Evolutionary conservation across 2,329 filamentous ascomycete species (phyloP), one percentile per base, ranked within the genome.

Genomic region (Coniella lustricola): DNA sequence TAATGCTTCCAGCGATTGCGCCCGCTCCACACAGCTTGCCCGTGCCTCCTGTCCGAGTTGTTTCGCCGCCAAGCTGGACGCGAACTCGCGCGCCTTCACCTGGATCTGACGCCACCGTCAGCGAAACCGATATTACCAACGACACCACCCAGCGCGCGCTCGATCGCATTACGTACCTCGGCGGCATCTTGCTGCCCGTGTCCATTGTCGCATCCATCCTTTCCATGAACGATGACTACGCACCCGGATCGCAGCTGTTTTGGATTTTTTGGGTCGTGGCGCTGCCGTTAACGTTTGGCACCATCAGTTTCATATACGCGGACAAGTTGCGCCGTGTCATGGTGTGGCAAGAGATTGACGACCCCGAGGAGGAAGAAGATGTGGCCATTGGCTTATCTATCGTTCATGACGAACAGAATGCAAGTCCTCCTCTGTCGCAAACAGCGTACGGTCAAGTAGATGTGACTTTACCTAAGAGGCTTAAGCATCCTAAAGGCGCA

Each of bases 241-340:
- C 66, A 0, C 72, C 74, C 0, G 64, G 61, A n/a, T 64, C 64
- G 1, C 29, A 53, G 14, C 58, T 59, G 16, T 76, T 76, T 58
- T 76, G 65, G 64, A 64, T 76, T 0, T 76, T 75, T 50, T 76
- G 74, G 74, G 66, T 67, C 1, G 62, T 64, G 3, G 64, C 67
- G 3, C 56, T 68, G 0, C 64, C 72, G 3, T 62, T 70, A 1
- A 62, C 65, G 2, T 48, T 67, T 13, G 8, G 69, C 1, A 66
- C 67, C 0, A 46, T 76, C 2, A 51, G 69, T 3, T 54, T 75
- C 47, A 74, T 76, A 47, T 73, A 76, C 55, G 66, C 72, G 8
- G 73, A 76, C 51, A 67, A 68, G 36, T 64, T 76, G 38, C 67
- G 73, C 36, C 67, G 62, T 37, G 59, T 64, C 32, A 66, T 73